Percentiles rank a stretch among this genome's conserved stretches.
Evolutionary conservation across 2,329 filamentous ascomycete genomes (phyloP).

Genomic region (Pestalotiopsis sp.): DNA sequence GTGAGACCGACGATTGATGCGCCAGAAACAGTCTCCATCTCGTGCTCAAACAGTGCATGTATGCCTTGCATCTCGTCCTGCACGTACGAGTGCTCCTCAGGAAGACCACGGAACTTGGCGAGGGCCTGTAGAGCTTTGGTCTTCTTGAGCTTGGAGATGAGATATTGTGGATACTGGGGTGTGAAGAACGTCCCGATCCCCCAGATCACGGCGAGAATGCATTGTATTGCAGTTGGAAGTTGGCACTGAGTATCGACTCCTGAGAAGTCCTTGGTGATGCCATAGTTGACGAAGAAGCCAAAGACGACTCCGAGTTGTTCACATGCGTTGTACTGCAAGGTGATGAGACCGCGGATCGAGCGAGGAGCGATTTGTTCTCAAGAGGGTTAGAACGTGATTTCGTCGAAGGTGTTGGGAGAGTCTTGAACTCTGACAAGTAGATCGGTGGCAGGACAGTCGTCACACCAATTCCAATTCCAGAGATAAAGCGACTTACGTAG

Average conservation of each 20-base stretch:
- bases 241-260: conserved; percentile 27
- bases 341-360: conserved; percentile 33
- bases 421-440: conserved; percentile 28
- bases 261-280: conserved; percentile 32
- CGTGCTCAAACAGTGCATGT: conserved; percentile 34
- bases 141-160: conserved; percentile 24
- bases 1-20: conserved; percentile 32
- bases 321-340: conserved; percentile 34
- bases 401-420: neutral
- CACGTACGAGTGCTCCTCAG: conserved; percentile 29
- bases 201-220: conserved; percentile 29
- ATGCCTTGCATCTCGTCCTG: conserved; percentile 31
- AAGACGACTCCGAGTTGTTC: conserved; percentile 35
- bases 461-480: conserved; percentile 29
- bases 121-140: conserved; percentile 19
- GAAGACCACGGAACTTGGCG: conserved; percentile 24
- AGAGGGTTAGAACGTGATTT: neutral
- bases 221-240: conserved; percentile 28
- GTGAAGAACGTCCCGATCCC: conserved; percentile 28
- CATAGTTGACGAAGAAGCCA: conserved; percentile 38
- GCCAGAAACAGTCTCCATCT: conserved; percentile 36
- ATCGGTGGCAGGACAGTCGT: conserved; percentile 30
- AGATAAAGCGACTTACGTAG: conserved; percentile 27
- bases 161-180: conserved; percentile 22
- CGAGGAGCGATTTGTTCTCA: conserved; percentile 25